Evolutionary conservation across 2,329 filamentous ascomycete species (phyloP).

Genomic region (Beauveria australis): DNA sequence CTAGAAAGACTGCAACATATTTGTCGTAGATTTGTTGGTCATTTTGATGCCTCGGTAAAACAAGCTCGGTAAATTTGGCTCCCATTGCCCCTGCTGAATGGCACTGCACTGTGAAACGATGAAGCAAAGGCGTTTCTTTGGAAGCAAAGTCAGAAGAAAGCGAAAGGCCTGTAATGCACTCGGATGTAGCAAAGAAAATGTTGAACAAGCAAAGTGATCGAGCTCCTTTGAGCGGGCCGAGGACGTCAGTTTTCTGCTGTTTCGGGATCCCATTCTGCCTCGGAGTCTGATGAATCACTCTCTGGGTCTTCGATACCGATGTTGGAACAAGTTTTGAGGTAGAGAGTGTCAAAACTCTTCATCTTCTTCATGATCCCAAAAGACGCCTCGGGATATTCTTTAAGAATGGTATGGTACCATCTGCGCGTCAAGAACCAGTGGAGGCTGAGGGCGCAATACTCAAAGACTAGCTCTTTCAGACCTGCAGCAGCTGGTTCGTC

Average conservation of each 20-base stretch:
- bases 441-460: not conserved
- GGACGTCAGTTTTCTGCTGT: not conserved
- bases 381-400: not conserved
- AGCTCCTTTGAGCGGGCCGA: too few species aligned
- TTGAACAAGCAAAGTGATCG: too few species aligned
- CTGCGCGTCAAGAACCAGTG: rapidly evolving
- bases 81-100: not conserved
- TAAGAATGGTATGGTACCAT: not conserved
- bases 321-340: too few species aligned
- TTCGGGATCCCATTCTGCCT: too few species aligned
- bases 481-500: not conserved
- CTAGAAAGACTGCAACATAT: too few species aligned
- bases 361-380: not conserved
- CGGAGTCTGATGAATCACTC: not conserved
- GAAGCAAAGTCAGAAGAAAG: not conserved
- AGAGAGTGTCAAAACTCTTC: not conserved
- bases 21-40: too few species aligned
- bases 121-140: not conserved
- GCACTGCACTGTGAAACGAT: not conserved
- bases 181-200: not conserved
- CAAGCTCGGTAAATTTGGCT: not conserved
- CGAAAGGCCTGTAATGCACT: too few species aligned
- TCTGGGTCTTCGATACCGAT: too few species aligned
- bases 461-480: not conserved
- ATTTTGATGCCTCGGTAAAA: too few species aligned